Base-by-base conservation (phyloP, 2,329 filamentous ascomycete species). In the Penicillium sp. region DNA sequence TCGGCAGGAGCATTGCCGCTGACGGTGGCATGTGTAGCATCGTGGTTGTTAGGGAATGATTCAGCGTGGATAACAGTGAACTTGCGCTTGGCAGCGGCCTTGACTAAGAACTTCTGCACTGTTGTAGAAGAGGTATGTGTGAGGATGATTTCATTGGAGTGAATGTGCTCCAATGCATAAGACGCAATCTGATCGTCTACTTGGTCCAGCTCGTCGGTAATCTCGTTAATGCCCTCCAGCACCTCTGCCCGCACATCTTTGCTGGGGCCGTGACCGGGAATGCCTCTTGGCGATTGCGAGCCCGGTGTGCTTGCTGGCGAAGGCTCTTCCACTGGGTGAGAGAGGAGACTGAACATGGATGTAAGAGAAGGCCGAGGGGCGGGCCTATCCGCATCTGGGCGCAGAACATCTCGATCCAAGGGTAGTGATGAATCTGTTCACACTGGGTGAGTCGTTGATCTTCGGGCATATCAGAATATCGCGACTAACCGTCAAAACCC, bases 131-230 rank as follows among this genome's bases (percentile, higher is more conserved):
- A 89, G 36, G 87, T 87, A 66, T 95, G 85, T 7, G 90, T 90
- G 51, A 98, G 80, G 52, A 98, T 87, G 58, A 90, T 86, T 68
- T 98, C 91, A 63, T 91, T 89, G 1, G 88, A 87, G 65, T 95
- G 88, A 54, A 98, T 95, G 68, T 96, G 87, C 39, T 94, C 87
- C 53, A 95, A 85, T 2, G 90, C 87, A 55, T 89, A 86, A 18
- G 83, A 82, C 1, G 91, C 87, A 59, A 98, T 94, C 69, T 95
- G 89, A 62, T 95, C 89, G 64, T 96, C 93, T 6, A 89, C 89
- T 64, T 91, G 86, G 55, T 86, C 85, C 46, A 98, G 84, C 71
- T 98, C 93, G 63, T 98, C 93, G 68, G 95, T 87, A 50, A 98
- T 89, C 67, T 98, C 93, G 60, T 89, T 84, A 60, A 98, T 96